Evolutionary conservation across 805 yeast genomes (phyloP).

Genomic region (Teunomyces atbi): DNA sequence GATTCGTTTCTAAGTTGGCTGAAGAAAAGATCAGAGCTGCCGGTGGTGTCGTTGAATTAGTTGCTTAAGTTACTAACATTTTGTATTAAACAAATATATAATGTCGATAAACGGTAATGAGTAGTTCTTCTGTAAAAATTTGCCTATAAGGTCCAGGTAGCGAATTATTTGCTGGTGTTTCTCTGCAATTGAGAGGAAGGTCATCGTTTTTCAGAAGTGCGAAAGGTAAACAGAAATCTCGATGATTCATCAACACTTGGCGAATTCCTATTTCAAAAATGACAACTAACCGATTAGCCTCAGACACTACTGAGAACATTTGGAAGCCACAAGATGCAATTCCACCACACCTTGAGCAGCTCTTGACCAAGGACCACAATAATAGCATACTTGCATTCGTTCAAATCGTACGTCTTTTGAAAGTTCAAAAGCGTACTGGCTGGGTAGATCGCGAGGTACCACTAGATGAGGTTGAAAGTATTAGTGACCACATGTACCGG

Average conservation of each 20-base stretch:
- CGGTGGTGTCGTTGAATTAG: conserved; percentile 99
- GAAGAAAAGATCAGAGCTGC: conserved; percentile 99
- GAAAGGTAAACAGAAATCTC: conserved; percentile 1
- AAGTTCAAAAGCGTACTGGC: conserved; percentile 85
- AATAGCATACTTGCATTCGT: conserved; percentile 57
- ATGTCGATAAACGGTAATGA: conserved; percentile 5
- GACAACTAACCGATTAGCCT: conserved; percentile 5
- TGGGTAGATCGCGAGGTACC: conserved; percentile 74
- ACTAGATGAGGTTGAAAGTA: conserved; percentile 58
- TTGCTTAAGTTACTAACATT: conserved; percentile 65
- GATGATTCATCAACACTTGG: background rate
- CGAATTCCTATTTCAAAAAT: background rate
- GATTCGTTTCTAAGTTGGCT: conserved; percentile 98
- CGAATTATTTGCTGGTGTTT: too few species aligned
- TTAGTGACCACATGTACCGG: conserved; percentile 95
- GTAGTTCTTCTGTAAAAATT: background rate
- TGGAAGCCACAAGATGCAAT: conserved; percentile 60
- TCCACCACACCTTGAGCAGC: conserved; percentile 42
- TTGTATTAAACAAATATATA: conserved; percentile 5
- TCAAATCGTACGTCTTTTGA: conserved; percentile 69
- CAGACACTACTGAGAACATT: conserved; percentile 13
- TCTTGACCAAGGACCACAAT: conserved; percentile 28
- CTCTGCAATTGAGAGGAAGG: too few species aligned
- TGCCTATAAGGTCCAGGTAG: background rate
- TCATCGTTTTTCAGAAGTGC: background rate